These are phyloP conservation scores for Calamus simplicifolius DNA, from an alignment of 176 grass and related monocot genomes.

Conservation along the genomic window DNA sequence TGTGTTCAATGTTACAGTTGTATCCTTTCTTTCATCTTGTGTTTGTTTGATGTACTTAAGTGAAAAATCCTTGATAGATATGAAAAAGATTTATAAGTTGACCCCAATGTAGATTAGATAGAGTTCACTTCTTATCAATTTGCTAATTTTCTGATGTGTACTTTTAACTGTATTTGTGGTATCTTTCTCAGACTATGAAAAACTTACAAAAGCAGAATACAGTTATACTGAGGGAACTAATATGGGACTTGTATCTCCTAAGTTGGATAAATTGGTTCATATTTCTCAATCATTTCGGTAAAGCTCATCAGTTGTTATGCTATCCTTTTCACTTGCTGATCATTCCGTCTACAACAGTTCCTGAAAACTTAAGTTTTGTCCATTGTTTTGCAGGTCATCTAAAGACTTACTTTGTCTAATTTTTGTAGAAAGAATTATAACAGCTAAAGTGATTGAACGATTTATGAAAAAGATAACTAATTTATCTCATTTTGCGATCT, in stretches of 20 bases:
- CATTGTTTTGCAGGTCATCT: constrained; percentile 1
- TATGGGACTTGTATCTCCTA: constrained; percentile 1
- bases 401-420: constrained; percentile 5
- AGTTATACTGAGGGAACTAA: neutral
- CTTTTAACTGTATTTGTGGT: neutral
- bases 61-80: too few relatives aligned
- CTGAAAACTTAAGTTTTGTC: too few relatives aligned
- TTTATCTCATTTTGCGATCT: constrained; percentile 7
- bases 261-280: neutral
- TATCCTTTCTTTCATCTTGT: too few relatives aligned
- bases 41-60: too few relatives aligned
- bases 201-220: neutral
- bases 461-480: neutral
- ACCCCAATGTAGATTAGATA: too few relatives aligned
- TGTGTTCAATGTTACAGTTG: too few relatives aligned
- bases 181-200: neutral
- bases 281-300: constrained; percentile 9
- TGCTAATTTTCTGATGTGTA: neutral
- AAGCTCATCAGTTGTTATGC: too few relatives aligned
- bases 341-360: too few relatives aligned
- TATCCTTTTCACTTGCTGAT: too few relatives aligned
- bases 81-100: too few relatives aligned
- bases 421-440: constrained; percentile 10
- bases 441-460: constrained; percentile 11
- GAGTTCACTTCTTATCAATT: too few relatives aligned